Conservation (phyloP, 441 rosid species). For the Sinapis alba region DNA sequence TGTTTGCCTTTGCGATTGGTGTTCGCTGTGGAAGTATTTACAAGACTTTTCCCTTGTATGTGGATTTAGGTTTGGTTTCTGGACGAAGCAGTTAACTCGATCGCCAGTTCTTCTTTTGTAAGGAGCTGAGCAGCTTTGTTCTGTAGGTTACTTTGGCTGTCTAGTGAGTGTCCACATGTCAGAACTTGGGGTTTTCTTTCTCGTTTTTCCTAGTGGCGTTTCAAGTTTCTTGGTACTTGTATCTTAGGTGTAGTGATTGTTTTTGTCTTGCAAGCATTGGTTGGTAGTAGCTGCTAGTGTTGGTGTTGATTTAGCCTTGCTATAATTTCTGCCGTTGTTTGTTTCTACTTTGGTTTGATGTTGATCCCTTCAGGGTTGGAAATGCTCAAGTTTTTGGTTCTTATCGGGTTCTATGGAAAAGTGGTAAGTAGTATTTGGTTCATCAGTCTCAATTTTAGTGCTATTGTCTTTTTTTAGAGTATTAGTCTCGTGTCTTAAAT, state of each 20-base stretch:
- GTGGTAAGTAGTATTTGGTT: not conserved
- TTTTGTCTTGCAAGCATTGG: not conserved
- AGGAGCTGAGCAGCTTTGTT: not conserved
- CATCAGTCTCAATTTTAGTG: not conserved
- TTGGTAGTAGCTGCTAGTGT: not conserved
- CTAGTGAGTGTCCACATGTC: not conserved
- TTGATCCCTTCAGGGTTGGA: not conserved
- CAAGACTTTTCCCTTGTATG: not conserved
- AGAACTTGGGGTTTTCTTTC: not conserved
- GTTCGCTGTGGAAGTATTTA: not conserved
- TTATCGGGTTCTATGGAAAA: not conserved
- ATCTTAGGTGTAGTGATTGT: not conserved
- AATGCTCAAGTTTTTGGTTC: not conserved
- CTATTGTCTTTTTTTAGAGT: not conserved
- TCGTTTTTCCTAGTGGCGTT: not conserved
- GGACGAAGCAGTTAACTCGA: not conserved
- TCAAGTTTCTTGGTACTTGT: not conserved
- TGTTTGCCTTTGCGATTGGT: not conserved
- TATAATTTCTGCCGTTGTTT: not conserved
- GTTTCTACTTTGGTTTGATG: not conserved
- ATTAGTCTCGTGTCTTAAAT: not conserved
- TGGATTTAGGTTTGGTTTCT: not conserved
- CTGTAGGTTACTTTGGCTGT: not conserved
- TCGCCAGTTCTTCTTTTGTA: not conserved
- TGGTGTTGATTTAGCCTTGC: not conserved